Conservation (phyloP, 257 asterid species). For the Knoxia roxburghii region DNA sequence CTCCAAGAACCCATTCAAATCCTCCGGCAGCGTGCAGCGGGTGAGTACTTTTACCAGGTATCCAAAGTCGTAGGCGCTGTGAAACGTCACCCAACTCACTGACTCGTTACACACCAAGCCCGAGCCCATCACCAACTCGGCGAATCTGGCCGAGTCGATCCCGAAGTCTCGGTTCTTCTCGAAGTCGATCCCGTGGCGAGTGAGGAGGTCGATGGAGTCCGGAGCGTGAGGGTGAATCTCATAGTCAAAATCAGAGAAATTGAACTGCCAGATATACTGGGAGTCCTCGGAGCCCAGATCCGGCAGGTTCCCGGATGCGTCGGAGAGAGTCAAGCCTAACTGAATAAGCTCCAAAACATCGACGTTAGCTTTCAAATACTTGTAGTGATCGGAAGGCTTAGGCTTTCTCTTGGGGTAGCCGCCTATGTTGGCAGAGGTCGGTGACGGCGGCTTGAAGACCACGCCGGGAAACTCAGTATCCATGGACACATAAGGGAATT, state of each 20-base stretch:
- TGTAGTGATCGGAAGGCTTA: constrained; percentile 47
- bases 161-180: constrained; percentile 40
- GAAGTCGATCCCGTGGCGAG: constrained; percentile 50
- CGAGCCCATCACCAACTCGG: constrained; percentile 54
- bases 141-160: constrained; percentile 48
- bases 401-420: constrained; percentile 14
- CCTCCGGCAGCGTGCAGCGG: constrained; percentile 47
- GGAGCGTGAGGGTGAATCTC: constrained; percentile 61
- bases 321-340: constrained; percentile 69
- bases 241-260: constrained; percentile 63
- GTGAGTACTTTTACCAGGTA: constrained; percentile 58
- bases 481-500: constrained; percentile 54
- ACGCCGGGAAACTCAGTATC: constrained; percentile 86
- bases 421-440: background rate
- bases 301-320: constrained; percentile 59
- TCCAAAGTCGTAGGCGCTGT: constrained; percentile 74
- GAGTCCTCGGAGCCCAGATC: constrained; percentile 37
- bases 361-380: constrained; percentile 58
- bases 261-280: constrained; percentile 72
- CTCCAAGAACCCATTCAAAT: constrained; percentile 38
- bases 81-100: constrained; percentile 70
- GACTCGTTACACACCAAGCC: constrained; percentile 52
- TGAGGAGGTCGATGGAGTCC: constrained; percentile 52
- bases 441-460: constrained; percentile 34
- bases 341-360: constrained; percentile 64